phyloP scores from a whole-genome alignment of 177 flowering plant genomes.

The Vitis hybrid region DNA sequence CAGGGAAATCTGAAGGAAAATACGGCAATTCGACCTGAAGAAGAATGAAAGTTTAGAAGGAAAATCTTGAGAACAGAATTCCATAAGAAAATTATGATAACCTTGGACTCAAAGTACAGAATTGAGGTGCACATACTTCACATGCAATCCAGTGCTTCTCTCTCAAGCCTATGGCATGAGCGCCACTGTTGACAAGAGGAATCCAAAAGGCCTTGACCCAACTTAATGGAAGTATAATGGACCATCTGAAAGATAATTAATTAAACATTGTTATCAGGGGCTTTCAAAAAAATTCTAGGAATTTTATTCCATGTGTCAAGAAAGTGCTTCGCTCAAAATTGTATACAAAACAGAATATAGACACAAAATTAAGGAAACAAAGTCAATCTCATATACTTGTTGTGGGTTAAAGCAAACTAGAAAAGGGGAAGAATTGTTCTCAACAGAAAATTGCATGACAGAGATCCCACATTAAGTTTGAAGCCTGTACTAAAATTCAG shows the following conservation, averaged over 20 bases:
- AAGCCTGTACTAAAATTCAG: too few species aligned
- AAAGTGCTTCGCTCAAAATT: too few species aligned
- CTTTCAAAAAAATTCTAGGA: neutral
- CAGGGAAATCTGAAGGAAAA: constrained; percentile 90
- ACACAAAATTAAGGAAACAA: neutral
- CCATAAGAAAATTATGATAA: neutral
- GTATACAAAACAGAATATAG: neutral
- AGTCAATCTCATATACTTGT: neutral
- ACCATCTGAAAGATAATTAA: constrained; percentile 56
- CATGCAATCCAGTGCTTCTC: constrained; percentile 89
- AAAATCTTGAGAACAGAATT: neutral
- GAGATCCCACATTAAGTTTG: too few species aligned
- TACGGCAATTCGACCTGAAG: constrained; percentile 71
- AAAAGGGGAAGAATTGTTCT: too few species aligned
- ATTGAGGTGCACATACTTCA: constrained; percentile 36
- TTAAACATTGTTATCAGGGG: neutral
- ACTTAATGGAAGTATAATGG: constrained; percentile 77
- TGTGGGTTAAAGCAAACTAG: too few species aligned
- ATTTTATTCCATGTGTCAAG: neutral
- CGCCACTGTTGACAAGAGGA: constrained; percentile 64
- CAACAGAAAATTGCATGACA: too few species aligned
- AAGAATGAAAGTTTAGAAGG: neutral
- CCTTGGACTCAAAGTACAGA: neutral
- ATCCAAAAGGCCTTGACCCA: constrained; percentile 91
- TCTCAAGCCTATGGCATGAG: constrained; percentile 79